Conservation (phyloP, 495 filamentous ascomycete species). For the Aspergillus taichungensis region DNA sequence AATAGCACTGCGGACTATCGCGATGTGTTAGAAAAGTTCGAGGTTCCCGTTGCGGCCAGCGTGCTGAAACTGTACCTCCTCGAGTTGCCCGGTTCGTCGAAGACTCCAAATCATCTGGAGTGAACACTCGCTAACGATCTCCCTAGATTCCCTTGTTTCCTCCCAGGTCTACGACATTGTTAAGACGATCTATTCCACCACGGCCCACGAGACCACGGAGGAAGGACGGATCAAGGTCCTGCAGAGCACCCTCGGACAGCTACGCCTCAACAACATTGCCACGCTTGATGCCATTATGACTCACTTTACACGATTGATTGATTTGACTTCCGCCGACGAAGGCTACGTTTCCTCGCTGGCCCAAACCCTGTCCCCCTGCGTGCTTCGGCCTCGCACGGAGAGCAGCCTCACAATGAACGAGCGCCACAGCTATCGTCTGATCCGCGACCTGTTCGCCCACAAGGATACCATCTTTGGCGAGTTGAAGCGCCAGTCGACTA, state of each 20-base stretch:
- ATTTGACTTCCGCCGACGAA: constrained; percentile 93
- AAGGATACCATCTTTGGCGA: constrained; percentile 94
- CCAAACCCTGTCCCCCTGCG: constrained; percentile 69
- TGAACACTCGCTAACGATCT: constrained; percentile 5
- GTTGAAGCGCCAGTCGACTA: constrained; percentile 80
- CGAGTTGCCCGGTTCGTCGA: constrained; percentile 75
- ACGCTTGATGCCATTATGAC: constrained; percentile 97
- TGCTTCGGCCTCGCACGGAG: constrained; percentile 78
- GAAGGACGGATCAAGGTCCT: constrained; percentile 83
- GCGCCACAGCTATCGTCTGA: constrained; percentile 81
- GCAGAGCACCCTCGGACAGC: constrained; percentile 88
- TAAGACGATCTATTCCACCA: constrained; percentile 80
- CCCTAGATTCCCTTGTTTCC: constrained; percentile 84
- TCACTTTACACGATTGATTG: constrained; percentile 94
- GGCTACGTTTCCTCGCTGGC: constrained; percentile 70
- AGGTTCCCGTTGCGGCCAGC: constrained; percentile 88
- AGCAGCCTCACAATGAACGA: constrained; percentile 91
- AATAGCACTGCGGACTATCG: constrained; percentile 74
- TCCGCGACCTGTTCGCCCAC: constrained; percentile 87
- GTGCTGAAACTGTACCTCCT: constrained; percentile 92
- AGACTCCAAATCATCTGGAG: neutral
- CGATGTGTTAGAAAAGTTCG: constrained; percentile 73
- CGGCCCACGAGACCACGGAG: constrained; percentile 59
- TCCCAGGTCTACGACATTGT: constrained; percentile 99
- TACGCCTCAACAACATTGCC: constrained; percentile 94